Conservation (phyloP, 202 grass and related monocot species). For the Setaria italica region DNA sequence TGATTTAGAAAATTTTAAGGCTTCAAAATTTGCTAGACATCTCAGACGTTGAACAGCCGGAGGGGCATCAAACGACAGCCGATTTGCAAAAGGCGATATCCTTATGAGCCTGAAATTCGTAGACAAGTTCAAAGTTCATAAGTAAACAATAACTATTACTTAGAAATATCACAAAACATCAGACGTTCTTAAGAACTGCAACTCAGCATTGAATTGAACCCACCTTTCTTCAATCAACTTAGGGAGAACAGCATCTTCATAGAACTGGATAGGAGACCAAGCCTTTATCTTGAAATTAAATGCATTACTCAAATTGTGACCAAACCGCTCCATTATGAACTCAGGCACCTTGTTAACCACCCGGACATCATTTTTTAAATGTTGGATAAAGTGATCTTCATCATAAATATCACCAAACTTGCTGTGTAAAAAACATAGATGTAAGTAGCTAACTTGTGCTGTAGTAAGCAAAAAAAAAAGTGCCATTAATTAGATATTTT, state of each 20-base stretch:
- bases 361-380: constrained; percentile 84
- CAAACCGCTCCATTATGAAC: constrained; percentile 93
- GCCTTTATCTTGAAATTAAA: constrained; percentile 99
- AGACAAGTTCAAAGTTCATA: constrained; percentile 28
- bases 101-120: constrained; percentile 76
- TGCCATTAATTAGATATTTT: neutral
- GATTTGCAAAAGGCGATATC: constrained; percentile 96
- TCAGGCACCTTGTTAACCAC: constrained; percentile 86
- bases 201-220: constrained; percentile 42
- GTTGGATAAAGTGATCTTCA: constrained; percentile 74
- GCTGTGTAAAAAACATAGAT: constrained; percentile 58
- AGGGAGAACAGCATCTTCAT: constrained; percentile 85
- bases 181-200: constrained; percentile 7
- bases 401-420: constrained; percentile 99
- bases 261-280: constrained; percentile 86
- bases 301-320: constrained; percentile 93
- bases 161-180: constrained; percentile 18
- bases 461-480: constrained; percentile 1
- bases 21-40: constrained; percentile 98
- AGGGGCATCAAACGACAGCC: constrained; percentile 90
- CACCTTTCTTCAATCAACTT: constrained; percentile 96
- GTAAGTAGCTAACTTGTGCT: constrained; percentile 10
- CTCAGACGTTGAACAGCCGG: constrained; percentile 76
- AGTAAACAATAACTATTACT: constrained; percentile 15
- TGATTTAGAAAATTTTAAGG: constrained; percentile 85